Percentiles rank a stretch among this genome's conserved stretches.
phyloP scores from a whole-genome alignment of 805 yeast genomes.

The Saturnispora mendoncae region DNA sequence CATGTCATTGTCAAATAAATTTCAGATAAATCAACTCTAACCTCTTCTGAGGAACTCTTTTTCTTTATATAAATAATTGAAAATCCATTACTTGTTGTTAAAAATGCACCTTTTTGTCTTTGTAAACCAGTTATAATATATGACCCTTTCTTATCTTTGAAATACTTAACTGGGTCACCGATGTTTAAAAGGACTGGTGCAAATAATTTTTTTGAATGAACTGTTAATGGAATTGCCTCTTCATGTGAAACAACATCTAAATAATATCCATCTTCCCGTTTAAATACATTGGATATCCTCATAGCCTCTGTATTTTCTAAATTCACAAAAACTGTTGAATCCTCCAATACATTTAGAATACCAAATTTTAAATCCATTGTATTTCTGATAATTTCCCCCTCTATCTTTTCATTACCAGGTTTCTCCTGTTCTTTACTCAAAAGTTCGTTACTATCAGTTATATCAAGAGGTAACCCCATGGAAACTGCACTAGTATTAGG shows the following conservation, averaged over 20 bases:
- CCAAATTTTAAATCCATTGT: neutral
- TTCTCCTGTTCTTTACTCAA: too few relatives aligned
- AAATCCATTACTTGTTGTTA: conserved; percentile 14
- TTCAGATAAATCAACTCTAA: conserved; percentile 8
- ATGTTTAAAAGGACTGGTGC: conserved; percentile 17
- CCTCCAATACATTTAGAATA: conserved; percentile 2
- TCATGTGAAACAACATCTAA: neutral
- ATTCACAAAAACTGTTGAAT: conserved; percentile 1
- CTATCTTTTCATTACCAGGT: neutral
- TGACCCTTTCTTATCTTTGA: conserved; percentile 2
- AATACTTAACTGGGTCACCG: conserved; percentile 15
- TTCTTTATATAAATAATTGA: conserved; percentile 7
- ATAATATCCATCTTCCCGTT: neutral
- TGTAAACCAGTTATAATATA: conserved; percentile 16
- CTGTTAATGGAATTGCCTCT: conserved; percentile 1
- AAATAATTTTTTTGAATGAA: conserved; percentile 10
- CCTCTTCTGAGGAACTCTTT: conserved; percentile 7
- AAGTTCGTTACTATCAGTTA: too few relatives aligned
- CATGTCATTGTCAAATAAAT: conserved; percentile 9
- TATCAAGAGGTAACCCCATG: neutral
- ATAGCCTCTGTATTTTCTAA: neutral
- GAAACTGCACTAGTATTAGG: conserved; percentile 15
- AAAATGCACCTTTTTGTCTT: neutral
- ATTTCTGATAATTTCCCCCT: neutral
- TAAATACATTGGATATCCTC: neutral